These are phyloP conservation scores for Hepatocystis sp. DNA, from an alignment of 169 alveolate species.

Conservation along the genomic window DNA sequence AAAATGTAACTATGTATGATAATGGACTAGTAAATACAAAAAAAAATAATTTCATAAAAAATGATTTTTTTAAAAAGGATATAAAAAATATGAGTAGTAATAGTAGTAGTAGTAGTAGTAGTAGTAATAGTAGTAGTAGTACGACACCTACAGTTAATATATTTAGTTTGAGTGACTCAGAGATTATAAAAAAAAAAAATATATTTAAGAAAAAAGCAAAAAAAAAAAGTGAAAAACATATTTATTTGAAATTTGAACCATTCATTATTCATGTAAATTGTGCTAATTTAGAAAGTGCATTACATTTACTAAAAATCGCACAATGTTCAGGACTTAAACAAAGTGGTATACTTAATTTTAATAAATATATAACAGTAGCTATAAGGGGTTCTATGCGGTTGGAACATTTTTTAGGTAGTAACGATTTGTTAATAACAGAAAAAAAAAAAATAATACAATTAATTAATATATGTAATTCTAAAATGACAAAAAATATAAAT, in stretches of 20 bases:
- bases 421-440: background rate
- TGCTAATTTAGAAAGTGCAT: constrained; percentile 69
- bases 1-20: no score
- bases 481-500: constrained; percentile 30
- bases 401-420: constrained; percentile 33
- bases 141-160: background rate
- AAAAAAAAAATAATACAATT: background rate
- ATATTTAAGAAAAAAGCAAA: background rate
- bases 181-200: background rate
- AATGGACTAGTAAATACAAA: no score
- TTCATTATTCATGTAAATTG: constrained; percentile 84
- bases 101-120: background rate
- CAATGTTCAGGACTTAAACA: constrained; percentile 82
- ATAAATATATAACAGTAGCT: constrained; percentile 77
- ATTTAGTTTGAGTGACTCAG: constrained; percentile 9
- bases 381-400: constrained; percentile 78
- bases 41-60: no score
- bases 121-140: background rate
- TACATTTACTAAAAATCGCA: constrained; percentile 75
- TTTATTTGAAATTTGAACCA: constrained; percentile 82
- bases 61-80: no score
- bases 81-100: no score
- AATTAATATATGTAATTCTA: constrained; percentile 33
- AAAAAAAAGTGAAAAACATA: constrained; percentile 3
- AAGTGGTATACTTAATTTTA: constrained; percentile 79